Percentiles rank a stretch among this genome's conserved stretches.
phyloP scores from a whole-genome alignment of 768 basidiomycete species.

The Tylopilus sp. region DNA sequence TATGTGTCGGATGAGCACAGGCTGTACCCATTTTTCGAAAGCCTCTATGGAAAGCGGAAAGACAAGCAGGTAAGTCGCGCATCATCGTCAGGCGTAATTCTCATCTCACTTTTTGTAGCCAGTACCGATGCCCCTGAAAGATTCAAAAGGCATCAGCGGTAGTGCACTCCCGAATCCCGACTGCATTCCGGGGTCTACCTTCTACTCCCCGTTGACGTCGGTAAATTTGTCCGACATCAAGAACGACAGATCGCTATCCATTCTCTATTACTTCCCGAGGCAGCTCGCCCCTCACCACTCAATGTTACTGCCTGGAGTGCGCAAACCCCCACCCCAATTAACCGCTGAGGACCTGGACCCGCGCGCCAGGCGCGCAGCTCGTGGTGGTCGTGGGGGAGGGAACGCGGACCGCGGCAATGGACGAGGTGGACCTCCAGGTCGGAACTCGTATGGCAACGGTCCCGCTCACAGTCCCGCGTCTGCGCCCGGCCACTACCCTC shows the following conservation, averaged over 20 bases:
- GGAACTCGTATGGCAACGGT: slow-evolving; percentile 21
- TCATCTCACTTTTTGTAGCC: slow-evolving; percentile 49
- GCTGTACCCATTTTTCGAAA: slow-evolving; percentile 84
- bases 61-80: slow-evolving; percentile 56
- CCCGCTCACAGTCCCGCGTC: slow-evolving; percentile 5
- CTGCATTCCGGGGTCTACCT: slow-evolving; percentile 90
- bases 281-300: slow-evolving; percentile 86
- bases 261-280: slow-evolving; percentile 83
- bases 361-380: slow-evolving; percentile 50
- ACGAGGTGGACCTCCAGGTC: slow-evolving; percentile 29
- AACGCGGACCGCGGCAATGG: slow-evolving; percentile 36
- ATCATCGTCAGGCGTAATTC: slow-evolving; percentile 7
- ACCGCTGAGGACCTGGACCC: slow-evolving; percentile 67
- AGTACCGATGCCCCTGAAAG: slow-evolving; percentile 59
- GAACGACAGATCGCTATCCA: slow-evolving; percentile 85
- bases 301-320: slow-evolving; percentile 71
- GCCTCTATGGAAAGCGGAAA: slow-evolving; percentile 88
- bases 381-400: slow-evolving; percentile 45
- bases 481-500: slow-evolving; percentile 1
- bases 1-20: slow-evolving; percentile 83
- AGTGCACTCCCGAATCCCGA: slow-evolving; percentile 78
- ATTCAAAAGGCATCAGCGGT: slow-evolving; percentile 80
- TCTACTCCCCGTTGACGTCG: slow-evolving; percentile 65
- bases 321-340: slow-evolving; percentile 55
- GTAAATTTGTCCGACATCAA: slow-evolving; percentile 72